Percentiles rank a stretch among this genome's conserved stretches.
phyloP scores from a whole-genome alignment of 164 flowering plant species.

The Sedum album region DNA sequence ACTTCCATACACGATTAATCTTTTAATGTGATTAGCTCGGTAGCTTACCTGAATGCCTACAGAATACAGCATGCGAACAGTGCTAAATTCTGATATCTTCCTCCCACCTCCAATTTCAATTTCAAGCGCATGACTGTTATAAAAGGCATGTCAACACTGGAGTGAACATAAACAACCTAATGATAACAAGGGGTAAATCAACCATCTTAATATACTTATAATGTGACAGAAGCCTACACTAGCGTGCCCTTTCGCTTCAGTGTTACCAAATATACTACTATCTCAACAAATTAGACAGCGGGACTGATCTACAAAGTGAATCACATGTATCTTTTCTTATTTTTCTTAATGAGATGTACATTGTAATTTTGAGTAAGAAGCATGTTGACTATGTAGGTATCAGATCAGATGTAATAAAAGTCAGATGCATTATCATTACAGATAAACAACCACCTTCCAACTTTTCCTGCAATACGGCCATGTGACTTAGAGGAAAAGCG shows the following conservation, averaged over 20 bases:
- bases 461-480: constrained; percentile 72
- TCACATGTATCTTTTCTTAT: not conserved
- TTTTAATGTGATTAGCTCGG: too few relatives aligned
- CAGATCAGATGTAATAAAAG: not conserved
- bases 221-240: not conserved
- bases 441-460: constrained; percentile 68
- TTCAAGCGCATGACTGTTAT: constrained; percentile 69
- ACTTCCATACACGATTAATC: too few relatives aligned
- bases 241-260: too few relatives aligned
- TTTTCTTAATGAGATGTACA: not conserved
- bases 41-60: constrained; percentile 84
- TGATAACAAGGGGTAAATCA: not conserved
- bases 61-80: constrained; percentile 64
- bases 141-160: not conserved
- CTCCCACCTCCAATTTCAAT: constrained; percentile 95
- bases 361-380: too few relatives aligned
- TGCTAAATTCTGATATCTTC: constrained; percentile 79
- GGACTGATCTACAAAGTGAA: too few relatives aligned
- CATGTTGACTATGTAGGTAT: not conserved
- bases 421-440: too few relatives aligned
- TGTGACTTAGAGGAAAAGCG: constrained; percentile 81
- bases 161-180: not conserved
- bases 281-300: not conserved
- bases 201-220: not conserved
- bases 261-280: not conserved